These are phyloP conservation scores for Lenzites betulinus DNA, from an alignment of 768 basidiomycete genomes.

Conservation along the genomic window DNA sequence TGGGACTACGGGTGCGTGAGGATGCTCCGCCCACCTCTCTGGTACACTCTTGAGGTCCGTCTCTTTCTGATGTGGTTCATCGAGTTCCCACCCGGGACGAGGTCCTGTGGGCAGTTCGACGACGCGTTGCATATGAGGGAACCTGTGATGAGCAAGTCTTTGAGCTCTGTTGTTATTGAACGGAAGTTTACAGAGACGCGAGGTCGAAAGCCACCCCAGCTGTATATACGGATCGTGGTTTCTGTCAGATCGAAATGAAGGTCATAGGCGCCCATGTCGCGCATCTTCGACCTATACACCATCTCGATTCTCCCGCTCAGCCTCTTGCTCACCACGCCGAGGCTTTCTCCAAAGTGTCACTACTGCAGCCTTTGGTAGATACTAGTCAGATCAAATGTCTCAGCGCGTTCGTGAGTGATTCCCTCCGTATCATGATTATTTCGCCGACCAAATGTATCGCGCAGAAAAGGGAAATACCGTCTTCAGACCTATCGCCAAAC, in stretches of 20 bases:
- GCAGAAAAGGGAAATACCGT: conserved; percentile 72
- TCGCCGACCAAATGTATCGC: conserved; percentile 1
- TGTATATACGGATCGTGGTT: too few relatives aligned
- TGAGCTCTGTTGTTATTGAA: too few relatives aligned
- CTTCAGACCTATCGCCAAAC: conserved; percentile 67
- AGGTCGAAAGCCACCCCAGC: too few relatives aligned
- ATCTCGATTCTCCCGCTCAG: too few relatives aligned
- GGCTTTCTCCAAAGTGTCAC: too few relatives aligned
- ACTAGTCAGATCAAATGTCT: conserved; percentile 36
- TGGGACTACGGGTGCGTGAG: not conserved
- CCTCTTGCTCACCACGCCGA: too few relatives aligned
- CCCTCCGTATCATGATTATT: not conserved
- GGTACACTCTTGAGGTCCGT: conserved; percentile 47
- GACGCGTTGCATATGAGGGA: conserved; percentile 13
- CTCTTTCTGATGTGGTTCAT: conserved; percentile 34
- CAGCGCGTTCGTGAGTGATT: conserved; percentile 64
- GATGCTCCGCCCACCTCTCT: conserved; percentile 53
- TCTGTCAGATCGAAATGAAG: too few relatives aligned
- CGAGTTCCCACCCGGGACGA: conserved; percentile 60
- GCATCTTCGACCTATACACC: too few relatives aligned
- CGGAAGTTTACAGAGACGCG: too few relatives aligned
- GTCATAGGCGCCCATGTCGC: too few relatives aligned
- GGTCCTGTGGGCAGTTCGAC: conserved; percentile 56
- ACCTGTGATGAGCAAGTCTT: too few relatives aligned
- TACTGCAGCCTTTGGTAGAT: too few relatives aligned